Evolutionary conservation across 1,139 yeast species (phyloP).

Genomic region (Blastobotrys ciferrii): DNA sequence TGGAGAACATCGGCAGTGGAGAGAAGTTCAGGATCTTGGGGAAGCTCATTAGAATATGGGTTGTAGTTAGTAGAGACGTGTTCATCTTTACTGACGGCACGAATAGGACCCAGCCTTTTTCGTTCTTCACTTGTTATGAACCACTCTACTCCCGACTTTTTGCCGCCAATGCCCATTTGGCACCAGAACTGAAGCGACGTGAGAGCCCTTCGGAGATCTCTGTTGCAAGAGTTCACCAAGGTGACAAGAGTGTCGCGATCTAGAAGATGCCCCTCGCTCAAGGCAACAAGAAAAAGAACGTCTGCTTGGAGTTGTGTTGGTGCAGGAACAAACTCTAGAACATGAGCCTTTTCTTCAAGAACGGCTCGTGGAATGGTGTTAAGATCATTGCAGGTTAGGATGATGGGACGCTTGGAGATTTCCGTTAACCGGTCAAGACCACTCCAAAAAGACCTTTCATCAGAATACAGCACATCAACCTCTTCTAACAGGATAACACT

Average conservation of each 20-base stretch:
- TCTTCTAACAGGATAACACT: constrained; percentile 82
- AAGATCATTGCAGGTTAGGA: constrained; percentile 67
- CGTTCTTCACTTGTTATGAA: constrained; percentile 27
- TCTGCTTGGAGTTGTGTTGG: constrained; percentile 26
- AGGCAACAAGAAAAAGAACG: constrained; percentile 39
- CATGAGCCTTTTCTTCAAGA: constrained; percentile 15
- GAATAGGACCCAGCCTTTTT: constrained; percentile 4
- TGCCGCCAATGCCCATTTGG: constrained; percentile 40
- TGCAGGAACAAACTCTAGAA: constrained; percentile 35
- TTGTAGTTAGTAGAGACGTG: constrained; percentile 1
- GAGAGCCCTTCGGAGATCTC: constrained; percentile 58
- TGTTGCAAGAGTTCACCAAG: constrained; percentile 38
- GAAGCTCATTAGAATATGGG: neutral
- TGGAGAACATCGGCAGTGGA: constrained; percentile 25
- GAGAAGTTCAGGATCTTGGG: constrained; percentile 10
- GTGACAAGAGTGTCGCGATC: constrained; percentile 37
- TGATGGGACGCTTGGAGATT: constrained; percentile 73
- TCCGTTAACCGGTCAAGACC: constrained; percentile 63
- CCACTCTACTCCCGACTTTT: constrained; percentile 36
- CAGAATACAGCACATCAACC: constrained; percentile 77
- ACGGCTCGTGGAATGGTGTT: constrained; percentile 49
- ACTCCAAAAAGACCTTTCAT: constrained; percentile 78
- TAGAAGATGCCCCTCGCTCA: constrained; percentile 41
- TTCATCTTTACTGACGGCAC: constrained; percentile 8
- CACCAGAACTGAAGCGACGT: constrained; percentile 59